These are phyloP conservation scores for Clonostachys byssicola DNA, from an alignment of 2,329 filamentous ascomycete species.

Conservation along the genomic window DNA sequence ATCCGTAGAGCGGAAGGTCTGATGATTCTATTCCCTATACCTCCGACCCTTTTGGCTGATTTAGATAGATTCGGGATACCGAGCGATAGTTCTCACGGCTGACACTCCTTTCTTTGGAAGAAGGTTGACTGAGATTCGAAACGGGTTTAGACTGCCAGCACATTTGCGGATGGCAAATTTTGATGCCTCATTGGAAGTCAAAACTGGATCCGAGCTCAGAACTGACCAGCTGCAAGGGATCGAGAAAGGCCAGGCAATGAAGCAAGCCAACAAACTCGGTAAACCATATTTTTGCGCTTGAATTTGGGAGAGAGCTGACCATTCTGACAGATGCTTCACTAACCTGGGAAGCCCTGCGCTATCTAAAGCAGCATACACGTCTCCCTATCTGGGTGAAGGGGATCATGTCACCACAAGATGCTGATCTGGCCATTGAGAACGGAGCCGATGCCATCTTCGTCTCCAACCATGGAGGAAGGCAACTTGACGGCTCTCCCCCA, in stretches of 20 bases:
- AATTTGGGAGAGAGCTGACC: background rate
- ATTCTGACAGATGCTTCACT: background rate
- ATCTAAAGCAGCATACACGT: background rate
- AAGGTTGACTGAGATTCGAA: conserved; percentile 6
- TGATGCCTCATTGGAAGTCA: conserved; percentile 6
- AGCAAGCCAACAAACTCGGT: background rate
- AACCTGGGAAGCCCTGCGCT: background rate
- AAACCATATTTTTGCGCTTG: background rate
- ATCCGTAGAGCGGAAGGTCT: background rate
- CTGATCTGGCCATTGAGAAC: conserved; percentile 16
- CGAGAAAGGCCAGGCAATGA: background rate
- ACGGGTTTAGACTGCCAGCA: conserved; percentile 9
- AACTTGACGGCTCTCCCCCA: background rate
- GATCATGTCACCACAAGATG: conserved; percentile 22
- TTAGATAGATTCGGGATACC: conserved; percentile 4
- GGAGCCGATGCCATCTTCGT: conserved; percentile 21
- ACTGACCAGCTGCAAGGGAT: conserved; percentile 1
- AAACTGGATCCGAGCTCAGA: conserved; percentile 6
- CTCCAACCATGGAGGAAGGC: conserved; percentile 4
- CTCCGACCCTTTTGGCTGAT: background rate
- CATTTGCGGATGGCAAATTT: conserved; percentile 12
- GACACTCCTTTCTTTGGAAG: conserved; percentile 11
- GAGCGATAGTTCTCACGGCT: conserved; percentile 13
- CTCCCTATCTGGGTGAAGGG: conserved; percentile 14
- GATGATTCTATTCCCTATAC: background rate